Evolutionary conservation across 73 alveolate genomes (phyloP).

Genomic region (Paraurostyla sp.): DNA sequence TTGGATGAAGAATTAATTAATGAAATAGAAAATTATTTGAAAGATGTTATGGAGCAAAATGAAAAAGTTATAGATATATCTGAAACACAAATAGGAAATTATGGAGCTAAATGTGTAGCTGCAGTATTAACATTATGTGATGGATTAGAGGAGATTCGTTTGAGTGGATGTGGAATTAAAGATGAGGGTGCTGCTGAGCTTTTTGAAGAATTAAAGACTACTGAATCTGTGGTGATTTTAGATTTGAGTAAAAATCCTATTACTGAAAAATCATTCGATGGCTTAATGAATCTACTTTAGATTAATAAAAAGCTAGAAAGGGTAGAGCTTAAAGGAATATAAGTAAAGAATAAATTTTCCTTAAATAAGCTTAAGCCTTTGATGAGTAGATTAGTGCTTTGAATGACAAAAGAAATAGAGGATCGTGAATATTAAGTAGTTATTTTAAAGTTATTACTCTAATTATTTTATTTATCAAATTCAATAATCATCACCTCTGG

Average conservation of each 20-base stretch:
- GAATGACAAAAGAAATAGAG: not conserved
- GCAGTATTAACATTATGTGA: conserved; percentile 38
- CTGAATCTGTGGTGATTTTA: not conserved
- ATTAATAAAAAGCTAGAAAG: not conserved
- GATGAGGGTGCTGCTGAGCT: conserved; percentile 48
- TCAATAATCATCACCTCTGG: conserved; percentile 97
- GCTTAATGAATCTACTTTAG: not conserved
- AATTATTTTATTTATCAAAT: not conserved
- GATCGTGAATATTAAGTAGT: not conserved
- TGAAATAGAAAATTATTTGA: conserved; percentile 43
- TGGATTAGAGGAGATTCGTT: conserved; percentile 42
- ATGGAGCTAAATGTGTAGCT: conserved; percentile 57
- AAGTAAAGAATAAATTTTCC: not conserved
- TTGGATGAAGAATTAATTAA: conserved; percentile 17
- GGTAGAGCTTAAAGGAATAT: conserved; percentile 29
- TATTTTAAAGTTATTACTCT: not conserved
- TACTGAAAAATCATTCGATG: conserved; percentile 45
- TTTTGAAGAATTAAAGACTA: conserved; percentile 40
- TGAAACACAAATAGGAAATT: conserved; percentile 50
- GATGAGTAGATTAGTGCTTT: conserved; percentile 18
- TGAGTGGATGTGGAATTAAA: conserved; percentile 34
- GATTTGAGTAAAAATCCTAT: conserved; percentile 31
- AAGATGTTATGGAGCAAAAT: conserved; percentile 59
- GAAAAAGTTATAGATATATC: conserved; percentile 57
- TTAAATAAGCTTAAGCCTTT: conserved; percentile 2